A percentile compares a stretch with the other conserved stretches of the same genome.
These are phyloP conservation scores for Ganoderma leucocontextum DNA, from an alignment of 1,284 basidiomycete genomes.

Conservation along the genomic window DNA sequence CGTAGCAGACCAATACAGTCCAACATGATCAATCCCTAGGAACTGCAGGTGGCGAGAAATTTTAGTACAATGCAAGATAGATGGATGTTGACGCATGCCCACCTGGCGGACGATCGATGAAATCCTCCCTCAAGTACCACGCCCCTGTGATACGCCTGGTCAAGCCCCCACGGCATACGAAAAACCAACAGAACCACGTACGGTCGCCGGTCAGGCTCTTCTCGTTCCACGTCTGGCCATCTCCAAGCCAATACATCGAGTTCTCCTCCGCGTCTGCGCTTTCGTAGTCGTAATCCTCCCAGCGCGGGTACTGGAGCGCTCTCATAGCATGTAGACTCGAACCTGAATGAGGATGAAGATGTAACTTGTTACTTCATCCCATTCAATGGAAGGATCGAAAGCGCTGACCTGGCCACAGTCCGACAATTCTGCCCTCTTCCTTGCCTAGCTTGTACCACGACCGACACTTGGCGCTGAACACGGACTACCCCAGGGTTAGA, in stretches of 20 bases:
- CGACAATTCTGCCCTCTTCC: slow-evolving; percentile 63
- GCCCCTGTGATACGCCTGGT: slow-evolving; percentile 44
- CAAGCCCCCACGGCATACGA: background rate
- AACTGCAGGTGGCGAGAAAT: background rate
- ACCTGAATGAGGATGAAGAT: slow-evolving; percentile 41
- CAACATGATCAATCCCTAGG: background rate
- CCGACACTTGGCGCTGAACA: slow-evolving; percentile 64
- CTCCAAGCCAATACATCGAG: slow-evolving; percentile 65
- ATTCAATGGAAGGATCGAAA: background rate
- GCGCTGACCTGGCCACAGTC: slow-evolving; percentile 63
- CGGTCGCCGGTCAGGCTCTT: slow-evolving; percentile 53
- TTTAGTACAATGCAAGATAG: background rate
- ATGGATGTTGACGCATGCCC: background rate
- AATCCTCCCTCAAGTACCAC: slow-evolving; percentile 55
- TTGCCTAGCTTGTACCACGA: slow-evolving; percentile 75
- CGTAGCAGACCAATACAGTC: background rate
- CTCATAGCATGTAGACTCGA: slow-evolving; percentile 61
- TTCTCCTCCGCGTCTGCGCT: slow-evolving; percentile 52
- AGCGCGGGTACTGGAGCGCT: slow-evolving; percentile 61
- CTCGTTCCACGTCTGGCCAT: slow-evolving; percentile 58
- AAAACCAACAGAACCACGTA: slow-evolving; percentile 42
- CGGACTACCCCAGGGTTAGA: slow-evolving; percentile 49
- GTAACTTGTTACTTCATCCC: background rate
- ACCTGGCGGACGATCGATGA: slow-evolving; percentile 43
- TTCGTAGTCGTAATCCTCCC: slow-evolving; percentile 73